These are phyloP conservation scores for Annona cherimola DNA, from an alignment of 164 flowering plant species.

Conservation along the genomic window DNA sequence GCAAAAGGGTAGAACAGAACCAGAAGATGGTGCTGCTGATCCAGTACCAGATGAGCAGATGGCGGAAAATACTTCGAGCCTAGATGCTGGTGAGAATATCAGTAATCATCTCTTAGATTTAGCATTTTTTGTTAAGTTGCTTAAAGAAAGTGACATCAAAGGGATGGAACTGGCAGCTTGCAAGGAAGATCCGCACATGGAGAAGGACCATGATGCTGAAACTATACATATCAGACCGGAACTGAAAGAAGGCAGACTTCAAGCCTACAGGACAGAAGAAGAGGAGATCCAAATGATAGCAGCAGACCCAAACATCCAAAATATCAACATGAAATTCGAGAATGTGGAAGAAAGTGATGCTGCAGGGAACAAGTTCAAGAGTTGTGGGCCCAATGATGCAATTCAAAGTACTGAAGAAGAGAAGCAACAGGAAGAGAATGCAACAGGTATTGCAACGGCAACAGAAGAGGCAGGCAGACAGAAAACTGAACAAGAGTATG, in stretches of 20 bases:
- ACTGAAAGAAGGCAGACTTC: not conserved
- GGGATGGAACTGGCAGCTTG: not conserved
- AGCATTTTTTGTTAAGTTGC: not conserved
- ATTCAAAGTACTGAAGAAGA: constrained; percentile 3
- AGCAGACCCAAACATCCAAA: not conserved
- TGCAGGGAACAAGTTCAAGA: not conserved
- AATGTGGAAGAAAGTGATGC: not conserved
- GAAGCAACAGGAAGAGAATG: not conserved
- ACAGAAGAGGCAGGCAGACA: constrained; percentile 2
- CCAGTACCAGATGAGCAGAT: not conserved
- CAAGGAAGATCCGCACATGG: not conserved
- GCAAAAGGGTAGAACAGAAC: not conserved
- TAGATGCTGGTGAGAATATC: not conserved
- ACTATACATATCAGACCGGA: not conserved
- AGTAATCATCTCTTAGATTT: not conserved
- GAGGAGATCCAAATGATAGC: not conserved
- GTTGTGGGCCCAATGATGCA: not conserved
- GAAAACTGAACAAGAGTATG: not conserved
- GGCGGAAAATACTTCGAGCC: not conserved
- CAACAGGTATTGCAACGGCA: not conserved
- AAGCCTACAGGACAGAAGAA: constrained; percentile 7
- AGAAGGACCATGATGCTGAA: not conserved
- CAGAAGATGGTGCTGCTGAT: not conserved
- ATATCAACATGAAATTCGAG: not conserved
- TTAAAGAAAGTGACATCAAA: not conserved